Percentiles rank a stretch among this genome's conserved stretches.
These are phyloP conservation scores for Papilionanthe hybrid DNA, from an alignment of 116 monocot species.

Conservation along the genomic window DNA sequence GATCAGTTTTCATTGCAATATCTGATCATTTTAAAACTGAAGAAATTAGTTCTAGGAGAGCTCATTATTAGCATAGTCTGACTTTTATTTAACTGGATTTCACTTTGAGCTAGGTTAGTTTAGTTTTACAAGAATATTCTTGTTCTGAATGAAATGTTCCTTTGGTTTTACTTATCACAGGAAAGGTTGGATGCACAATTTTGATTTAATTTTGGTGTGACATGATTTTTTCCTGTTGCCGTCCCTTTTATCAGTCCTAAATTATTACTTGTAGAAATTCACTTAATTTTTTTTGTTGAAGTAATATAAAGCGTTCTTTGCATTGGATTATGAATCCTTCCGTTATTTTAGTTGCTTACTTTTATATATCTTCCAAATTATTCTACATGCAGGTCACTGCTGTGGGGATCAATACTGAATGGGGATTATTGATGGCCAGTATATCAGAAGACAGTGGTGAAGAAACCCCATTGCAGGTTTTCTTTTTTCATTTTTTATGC, in stretches of 20 bases:
- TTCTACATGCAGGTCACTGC: conserved; percentile 70
- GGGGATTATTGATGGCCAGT: conserved; percentile 97
- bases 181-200: neutral
- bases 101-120: neutral
- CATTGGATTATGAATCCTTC: neutral
- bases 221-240: neutral
- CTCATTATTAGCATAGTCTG: neutral
- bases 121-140: neutral
- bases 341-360: neutral
- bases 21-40: neutral
- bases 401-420: conserved; percentile 98
- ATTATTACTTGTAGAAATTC: neutral
- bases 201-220: neutral
- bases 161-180: neutral
- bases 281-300: neutral
- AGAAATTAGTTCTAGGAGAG: neutral
- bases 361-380: neutral
- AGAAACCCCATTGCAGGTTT: conserved; percentile 99
- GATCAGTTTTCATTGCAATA: neutral
- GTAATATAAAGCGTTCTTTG: neutral
- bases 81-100: neutral
- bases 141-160: neutral
- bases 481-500: conserved; percentile 13
- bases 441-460: conserved; percentile 94
- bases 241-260: neutral